Conservation (phyloP, 139 green algal genomes). For the Spirogloea muscicola region DNA sequence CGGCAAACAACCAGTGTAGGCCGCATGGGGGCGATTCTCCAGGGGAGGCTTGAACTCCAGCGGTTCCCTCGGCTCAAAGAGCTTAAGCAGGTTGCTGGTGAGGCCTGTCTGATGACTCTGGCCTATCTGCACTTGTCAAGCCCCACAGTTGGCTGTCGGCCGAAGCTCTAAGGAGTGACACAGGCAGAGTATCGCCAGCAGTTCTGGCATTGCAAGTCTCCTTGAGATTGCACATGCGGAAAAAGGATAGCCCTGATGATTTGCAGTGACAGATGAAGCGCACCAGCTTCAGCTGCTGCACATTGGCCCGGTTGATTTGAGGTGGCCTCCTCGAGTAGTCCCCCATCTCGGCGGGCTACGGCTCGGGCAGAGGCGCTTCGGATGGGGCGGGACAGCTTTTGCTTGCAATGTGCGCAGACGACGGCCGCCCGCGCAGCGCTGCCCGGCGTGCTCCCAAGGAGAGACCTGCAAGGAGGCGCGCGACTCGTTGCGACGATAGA, state of each 20-base stretch:
- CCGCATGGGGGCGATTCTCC: conserved; percentile 16
- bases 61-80: conserved; percentile 41
- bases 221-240: neutral
- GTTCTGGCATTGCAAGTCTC: too few relatives aligned
- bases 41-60: conserved; percentile 30
- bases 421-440: too few relatives aligned
- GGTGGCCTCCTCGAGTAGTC: too few relatives aligned
- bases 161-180: neutral
- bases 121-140: conserved; percentile 21
- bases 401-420: too few relatives aligned
- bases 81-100: conserved; percentile 28
- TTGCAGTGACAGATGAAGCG: neutral
- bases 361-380: too few relatives aligned
- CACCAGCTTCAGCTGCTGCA: conserved; percentile 41
- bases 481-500: too few relatives aligned
- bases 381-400: too few relatives aligned
- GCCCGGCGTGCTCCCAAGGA: too few relatives aligned
- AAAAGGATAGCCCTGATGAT: neutral
- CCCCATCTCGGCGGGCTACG: too few relatives aligned
- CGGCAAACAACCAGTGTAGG: neutral
- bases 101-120: conserved; percentile 45
- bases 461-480: too few relatives aligned
- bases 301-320: conserved; percentile 33
- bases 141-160: neutral
- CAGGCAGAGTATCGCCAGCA: too few relatives aligned